These are phyloP conservation scores for Linum tenue DNA, from an alignment of 345 rosid genomes.

Conservation along the genomic window DNA sequence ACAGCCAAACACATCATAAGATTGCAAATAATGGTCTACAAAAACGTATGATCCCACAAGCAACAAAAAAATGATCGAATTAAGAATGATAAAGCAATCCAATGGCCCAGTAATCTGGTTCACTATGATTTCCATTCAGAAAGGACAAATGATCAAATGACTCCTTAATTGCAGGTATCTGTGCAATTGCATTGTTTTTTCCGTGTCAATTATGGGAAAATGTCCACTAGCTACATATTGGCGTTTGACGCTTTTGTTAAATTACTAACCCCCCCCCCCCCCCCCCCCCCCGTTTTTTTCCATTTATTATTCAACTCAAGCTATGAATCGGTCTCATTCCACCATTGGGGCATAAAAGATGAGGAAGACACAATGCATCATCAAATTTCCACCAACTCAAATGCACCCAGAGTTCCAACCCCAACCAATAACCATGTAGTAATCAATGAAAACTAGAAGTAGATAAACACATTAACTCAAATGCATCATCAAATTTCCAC, in stretches of 20 bases:
- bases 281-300: neutral
- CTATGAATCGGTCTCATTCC: neutral
- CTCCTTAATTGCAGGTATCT: neutral
- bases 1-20: slow-evolving; percentile 8
- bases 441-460: neutral
- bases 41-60: neutral
- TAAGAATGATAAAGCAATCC: neutral
- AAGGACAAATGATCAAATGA: neutral
- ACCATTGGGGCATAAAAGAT: neutral
- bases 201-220: neutral
- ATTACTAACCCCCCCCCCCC: neutral
- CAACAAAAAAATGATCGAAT: neutral
- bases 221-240: neutral
- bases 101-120: neutral
- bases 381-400: neutral
- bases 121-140: too few relatives aligned
- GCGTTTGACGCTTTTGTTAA: neutral
- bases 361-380: neutral
- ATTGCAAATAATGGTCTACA: neutral
- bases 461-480: neutral
- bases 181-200: neutral
- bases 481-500: too few relatives aligned
- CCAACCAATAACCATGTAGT: neutral
- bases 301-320: neutral
- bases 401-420: neutral